Evolutionary conservation across 169 alveolate species (phyloP).

Genomic region (Condylostoma magnum): DNA sequence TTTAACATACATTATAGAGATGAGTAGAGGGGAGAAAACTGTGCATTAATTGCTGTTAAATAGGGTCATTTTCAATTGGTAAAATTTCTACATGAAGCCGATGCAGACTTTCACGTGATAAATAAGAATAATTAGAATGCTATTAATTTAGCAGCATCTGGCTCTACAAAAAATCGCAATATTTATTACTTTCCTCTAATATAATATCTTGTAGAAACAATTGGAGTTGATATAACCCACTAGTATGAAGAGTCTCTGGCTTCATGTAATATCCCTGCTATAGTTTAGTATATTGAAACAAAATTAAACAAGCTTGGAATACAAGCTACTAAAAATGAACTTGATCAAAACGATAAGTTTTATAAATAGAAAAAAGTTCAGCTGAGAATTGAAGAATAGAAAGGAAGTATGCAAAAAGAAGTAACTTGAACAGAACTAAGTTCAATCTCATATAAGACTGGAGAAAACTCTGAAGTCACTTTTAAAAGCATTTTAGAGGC

Average conservation of each 20-base stretch:
- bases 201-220: neutral
- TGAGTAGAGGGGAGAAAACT: slow-evolving; percentile 27
- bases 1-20: slow-evolving; percentile 4
- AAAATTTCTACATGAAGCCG: neutral
- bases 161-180: neutral
- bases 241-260: slow-evolving; percentile 27
- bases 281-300: neutral
- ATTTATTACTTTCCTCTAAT: neutral
- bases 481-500: too few species aligned
- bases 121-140: slow-evolving; percentile 19
- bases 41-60: slow-evolving; percentile 28
- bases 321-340: neutral
- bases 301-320: slow-evolving; percentile 14
- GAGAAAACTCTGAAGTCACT: too few species aligned
- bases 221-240: slow-evolving; percentile 13
- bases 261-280: neutral
- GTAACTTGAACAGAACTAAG: too few species aligned
- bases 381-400: too few species aligned
- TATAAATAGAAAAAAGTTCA: too few species aligned
- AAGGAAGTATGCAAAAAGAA: too few species aligned
- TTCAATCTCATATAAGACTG: too few species aligned
- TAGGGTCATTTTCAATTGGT: slow-evolving; percentile 16
- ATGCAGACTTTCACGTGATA: neutral
- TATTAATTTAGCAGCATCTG: slow-evolving; percentile 3
- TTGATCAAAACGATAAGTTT: slow-evolving; percentile 10